Conservation (phyloP, 106 monocot species). For the Acanthochlamys bracteata region DNA sequence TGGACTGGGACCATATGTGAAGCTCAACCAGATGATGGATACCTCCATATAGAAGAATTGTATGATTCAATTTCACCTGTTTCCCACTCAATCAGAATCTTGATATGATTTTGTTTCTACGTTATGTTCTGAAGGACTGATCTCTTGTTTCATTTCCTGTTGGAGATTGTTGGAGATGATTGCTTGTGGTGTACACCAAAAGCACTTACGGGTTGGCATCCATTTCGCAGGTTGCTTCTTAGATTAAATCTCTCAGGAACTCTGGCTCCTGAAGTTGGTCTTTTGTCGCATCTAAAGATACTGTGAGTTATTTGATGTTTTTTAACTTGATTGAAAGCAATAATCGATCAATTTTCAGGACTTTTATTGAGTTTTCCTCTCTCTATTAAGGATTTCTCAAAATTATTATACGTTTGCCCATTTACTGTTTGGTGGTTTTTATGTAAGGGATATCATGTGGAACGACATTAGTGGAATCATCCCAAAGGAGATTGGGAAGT, state of each 20-base stretch:
- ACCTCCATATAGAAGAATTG: slow-evolving; percentile 47
- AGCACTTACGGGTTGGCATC: slow-evolving; percentile 2
- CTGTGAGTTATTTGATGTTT: slow-evolving; percentile 45
- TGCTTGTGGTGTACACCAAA: too few species aligned
- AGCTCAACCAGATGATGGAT: slow-evolving; percentile 15
- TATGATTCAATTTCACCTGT: slow-evolving; percentile 18
- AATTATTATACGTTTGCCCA: too few species aligned
- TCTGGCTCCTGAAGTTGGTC: slow-evolving; percentile 65
- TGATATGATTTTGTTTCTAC: background rate
- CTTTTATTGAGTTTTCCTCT: too few species aligned
- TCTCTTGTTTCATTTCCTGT: too few species aligned
- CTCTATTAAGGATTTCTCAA: too few species aligned
- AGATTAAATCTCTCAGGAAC: slow-evolving; percentile 73
- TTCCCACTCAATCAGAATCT: background rate
- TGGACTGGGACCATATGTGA: slow-evolving; percentile 47
- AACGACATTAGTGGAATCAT: slow-evolving; percentile 74
- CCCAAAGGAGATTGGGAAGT: slow-evolving; percentile 83
- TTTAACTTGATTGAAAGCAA: background rate
- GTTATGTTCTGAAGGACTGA: too few species aligned
- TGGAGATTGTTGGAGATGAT: too few species aligned
- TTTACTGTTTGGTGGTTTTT: too few species aligned
- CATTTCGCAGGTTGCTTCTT: slow-evolving; percentile 49
- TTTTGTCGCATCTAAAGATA: slow-evolving; percentile 52
- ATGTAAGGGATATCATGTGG: slow-evolving; percentile 86
- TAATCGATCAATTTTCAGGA: too few species aligned